Conservation (phyloP, 305 asterid genomes). For the Withania somnifera region DNA sequence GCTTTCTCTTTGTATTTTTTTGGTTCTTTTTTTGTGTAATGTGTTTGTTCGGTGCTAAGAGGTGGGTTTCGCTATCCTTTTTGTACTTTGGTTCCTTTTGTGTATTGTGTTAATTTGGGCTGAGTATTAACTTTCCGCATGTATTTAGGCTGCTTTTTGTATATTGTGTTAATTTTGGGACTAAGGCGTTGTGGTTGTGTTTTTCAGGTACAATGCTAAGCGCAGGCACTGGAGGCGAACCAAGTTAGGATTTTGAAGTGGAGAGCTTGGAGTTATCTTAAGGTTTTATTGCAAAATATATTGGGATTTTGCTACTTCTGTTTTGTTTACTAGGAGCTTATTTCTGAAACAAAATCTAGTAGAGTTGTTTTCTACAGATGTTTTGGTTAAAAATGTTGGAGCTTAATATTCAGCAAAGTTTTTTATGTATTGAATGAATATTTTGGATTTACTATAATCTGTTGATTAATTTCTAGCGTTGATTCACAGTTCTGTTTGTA, state of each 20-base stretch:
- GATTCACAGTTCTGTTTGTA: neutral
- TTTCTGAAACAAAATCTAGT: neutral
- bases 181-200: neutral
- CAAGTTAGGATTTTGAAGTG: conserved; percentile 29
- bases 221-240: conserved; percentile 42
- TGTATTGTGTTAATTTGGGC: neutral
- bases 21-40: no score
- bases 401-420: neutral
- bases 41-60: no score
- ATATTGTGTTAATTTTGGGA: neutral
- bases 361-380: neutral
- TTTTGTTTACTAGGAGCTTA: neutral
- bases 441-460: neutral
- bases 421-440: neutral
- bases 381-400: neutral
- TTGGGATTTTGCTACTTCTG: neutral
- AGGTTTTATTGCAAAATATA: neutral
- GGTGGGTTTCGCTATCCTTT: neutral
- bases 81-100: neutral
- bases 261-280: neutral
- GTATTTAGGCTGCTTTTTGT: neutral
- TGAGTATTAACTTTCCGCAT: neutral
- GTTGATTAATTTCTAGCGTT: neutral
- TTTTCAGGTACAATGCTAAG: conserved; percentile 30
- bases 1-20: no score